A percentile compares a stretch with the other conserved stretches of the same genome.
Evolutionary conservation across 2,329 filamentous ascomycete genomes (phyloP).

Genomic region (Gliomastix tumulicola): DNA sequence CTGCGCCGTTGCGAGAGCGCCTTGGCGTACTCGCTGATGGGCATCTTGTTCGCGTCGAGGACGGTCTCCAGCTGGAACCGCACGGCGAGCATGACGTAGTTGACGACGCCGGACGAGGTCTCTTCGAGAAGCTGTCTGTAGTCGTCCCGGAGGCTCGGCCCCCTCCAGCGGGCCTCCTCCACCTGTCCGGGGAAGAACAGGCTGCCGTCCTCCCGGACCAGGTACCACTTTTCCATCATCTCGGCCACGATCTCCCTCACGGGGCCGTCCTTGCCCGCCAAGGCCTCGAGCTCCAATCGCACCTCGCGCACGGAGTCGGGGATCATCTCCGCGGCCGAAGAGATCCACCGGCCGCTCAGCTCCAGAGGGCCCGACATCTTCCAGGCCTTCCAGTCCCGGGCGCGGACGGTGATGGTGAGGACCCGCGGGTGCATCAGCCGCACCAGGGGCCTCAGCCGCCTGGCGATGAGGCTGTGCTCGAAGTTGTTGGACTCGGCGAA

Average conservation of each 20-base stretch:
- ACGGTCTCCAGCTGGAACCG: too few species aligned
- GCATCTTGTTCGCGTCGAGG: too few species aligned
- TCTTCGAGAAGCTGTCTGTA: too few species aligned
- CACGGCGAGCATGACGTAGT: too few species aligned
- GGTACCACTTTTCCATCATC: constrained; percentile 23
- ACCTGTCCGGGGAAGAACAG: too few species aligned
- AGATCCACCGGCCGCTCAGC: constrained; percentile 28
- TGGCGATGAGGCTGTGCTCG: constrained; percentile 17
- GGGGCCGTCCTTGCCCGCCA: constrained; percentile 35
- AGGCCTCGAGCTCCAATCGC: constrained; percentile 37
- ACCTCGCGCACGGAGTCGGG: constrained; percentile 28
- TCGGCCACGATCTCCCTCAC: constrained; percentile 33
- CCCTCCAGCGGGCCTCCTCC: too few species aligned
- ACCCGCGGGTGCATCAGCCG: constrained; percentile 26
- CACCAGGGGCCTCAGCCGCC: too few species aligned
- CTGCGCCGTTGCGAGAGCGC: too few species aligned
- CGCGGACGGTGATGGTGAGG: constrained; percentile 37
- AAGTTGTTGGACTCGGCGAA: constrained; percentile 35
- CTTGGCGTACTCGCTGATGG: too few species aligned
- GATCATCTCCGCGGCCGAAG: constrained; percentile 10
- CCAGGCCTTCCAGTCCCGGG: constrained; percentile 42
- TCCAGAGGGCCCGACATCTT: constrained; percentile 24
- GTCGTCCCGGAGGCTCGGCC: too few species aligned
- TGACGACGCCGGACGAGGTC: too few species aligned
- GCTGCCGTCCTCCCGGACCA: too few species aligned